A percentile compares a stretch with the other conserved stretches of the same genome.
These are phyloP conservation scores for Vaccinium macrocarpon DNA, from an alignment of 148 eudicot species.

Conservation along the genomic window DNA sequence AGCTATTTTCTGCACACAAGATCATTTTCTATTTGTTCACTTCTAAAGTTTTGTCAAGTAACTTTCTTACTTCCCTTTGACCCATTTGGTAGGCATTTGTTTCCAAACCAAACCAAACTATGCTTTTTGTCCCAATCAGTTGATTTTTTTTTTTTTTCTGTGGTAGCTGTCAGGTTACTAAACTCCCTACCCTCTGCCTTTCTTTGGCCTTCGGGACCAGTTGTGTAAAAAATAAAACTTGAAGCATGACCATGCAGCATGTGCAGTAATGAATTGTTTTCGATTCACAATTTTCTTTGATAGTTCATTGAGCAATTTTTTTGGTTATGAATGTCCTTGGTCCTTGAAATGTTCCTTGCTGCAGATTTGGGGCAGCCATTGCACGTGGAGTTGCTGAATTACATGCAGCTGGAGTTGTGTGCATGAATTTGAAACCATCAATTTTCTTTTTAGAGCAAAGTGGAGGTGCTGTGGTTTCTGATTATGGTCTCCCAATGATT, in stretches of 20 bases:
- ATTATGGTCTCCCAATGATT: slow-evolving; percentile 87
- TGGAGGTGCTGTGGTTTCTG: slow-evolving; percentile 85
- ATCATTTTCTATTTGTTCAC: background rate
- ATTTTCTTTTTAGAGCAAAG: slow-evolving; percentile 77
- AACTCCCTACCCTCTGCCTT: background rate
- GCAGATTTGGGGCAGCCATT: slow-evolving; percentile 91
- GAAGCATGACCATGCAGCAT: background rate
- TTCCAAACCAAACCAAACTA: background rate
- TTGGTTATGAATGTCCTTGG: slow-evolving; percentile 2
- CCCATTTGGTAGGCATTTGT: background rate
- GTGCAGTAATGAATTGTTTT: background rate
- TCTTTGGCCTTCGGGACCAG: background rate
- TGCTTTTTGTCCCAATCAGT: background rate
- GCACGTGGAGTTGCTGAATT: slow-evolving; percentile 96
- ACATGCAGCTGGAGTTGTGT: slow-evolving; percentile 94
- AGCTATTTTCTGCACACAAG: background rate
- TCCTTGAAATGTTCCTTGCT: slow-evolving; percentile 20
- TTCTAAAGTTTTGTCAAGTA: background rate
- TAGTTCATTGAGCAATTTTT: background rate
- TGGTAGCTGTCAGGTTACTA: background rate
- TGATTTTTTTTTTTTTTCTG: background rate
- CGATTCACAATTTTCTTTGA: background rate
- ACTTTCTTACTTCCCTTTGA: background rate
- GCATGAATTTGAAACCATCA: slow-evolving; percentile 88
- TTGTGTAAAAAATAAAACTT: background rate